Base-by-base conservation (phyloP, 352 stramenopile species). In the Globisporangium alternatum region DNA sequence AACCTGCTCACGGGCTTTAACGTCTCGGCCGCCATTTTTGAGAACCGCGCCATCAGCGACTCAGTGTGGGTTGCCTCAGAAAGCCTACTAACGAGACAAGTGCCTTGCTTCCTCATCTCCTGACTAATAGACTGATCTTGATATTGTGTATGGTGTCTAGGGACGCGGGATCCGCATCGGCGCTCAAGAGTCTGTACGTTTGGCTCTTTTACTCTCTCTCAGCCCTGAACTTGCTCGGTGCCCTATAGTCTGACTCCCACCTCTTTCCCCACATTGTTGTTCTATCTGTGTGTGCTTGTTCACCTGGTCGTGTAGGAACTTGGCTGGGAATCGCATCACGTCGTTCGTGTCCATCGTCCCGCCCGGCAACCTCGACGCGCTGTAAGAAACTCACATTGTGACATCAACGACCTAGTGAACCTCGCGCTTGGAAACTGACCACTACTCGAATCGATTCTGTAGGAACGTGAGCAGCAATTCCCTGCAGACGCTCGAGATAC, bases 1-100 rank as follows among this genome's bases (percentile, higher is more conserved):
- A 68, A 68, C 33, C 41, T 54, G 47, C 56, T 68, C 35, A 64
- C 49, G 8, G 56, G 33, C 19, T 64, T 68, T 48, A 33, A 64
- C 47, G 17, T 68, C 25, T 55, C 63, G 56, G 30, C 12, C 47
- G 19, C 33, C 13, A 17, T 44, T 37, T 51, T 52, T 31, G 35
- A 48, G 19, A 6, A 37, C 1, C 49, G 33, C n/a, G 19, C 53
- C 13, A 19, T 59, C 33, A 51, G 55, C 33, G 30, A 47, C 39
- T 35, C 47, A 41, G 6, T 5, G 60, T 65, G 25, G 28, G 60
- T 30, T 30, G 5, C 10, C 9, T 37, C 4, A 28, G 15, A 19
- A n/a, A n/a, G 13, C 4, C 39, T n/a, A 45, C 39, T 37, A 3
- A 13, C 2, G 43, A 49, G 19, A 10, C 25, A 28, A n/a, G 15